phyloP scores from a whole-genome alignment of 495 filamentous ascomycete genomes.

The Tricharina praecox region DNA sequence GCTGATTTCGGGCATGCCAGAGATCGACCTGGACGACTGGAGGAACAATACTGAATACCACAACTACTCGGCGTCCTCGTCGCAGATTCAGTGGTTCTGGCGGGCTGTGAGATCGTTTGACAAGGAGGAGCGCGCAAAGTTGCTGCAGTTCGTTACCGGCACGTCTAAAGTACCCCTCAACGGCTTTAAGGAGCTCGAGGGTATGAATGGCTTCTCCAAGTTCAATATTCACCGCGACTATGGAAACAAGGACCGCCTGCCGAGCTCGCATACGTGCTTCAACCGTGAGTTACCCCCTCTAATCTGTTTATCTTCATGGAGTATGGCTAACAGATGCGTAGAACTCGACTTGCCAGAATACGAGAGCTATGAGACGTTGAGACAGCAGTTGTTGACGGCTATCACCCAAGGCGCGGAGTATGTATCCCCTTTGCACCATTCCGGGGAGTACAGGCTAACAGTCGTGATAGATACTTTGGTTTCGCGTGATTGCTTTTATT shows the following conservation, averaged over 20 bases:
- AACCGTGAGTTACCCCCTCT: slow-evolving; percentile 60
- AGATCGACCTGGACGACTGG: slow-evolving; percentile 98
- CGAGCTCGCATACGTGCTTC: slow-evolving; percentile 96
- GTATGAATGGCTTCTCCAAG: slow-evolving; percentile 94
- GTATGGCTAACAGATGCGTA: slow-evolving; percentile 32
- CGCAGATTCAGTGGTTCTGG: slow-evolving; percentile 99
- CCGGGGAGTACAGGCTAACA: background rate
- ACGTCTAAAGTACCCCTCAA: slow-evolving; percentile 98
- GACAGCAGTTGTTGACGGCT: slow-evolving; percentile 75
- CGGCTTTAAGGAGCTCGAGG: slow-evolving; percentile 96
- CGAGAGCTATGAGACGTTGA: slow-evolving; percentile 81
- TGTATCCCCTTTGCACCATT: slow-evolving; percentile 7
- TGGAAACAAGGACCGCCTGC: slow-evolving; percentile 90
- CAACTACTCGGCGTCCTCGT: slow-evolving; percentile 85
- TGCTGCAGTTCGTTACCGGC: slow-evolving; percentile 95
- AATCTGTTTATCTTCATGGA: slow-evolving; percentile 5
- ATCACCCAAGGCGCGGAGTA: slow-evolving; percentile 88
- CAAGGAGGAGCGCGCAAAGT: slow-evolving; percentile 94
- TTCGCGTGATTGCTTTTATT: slow-evolving; percentile 47
- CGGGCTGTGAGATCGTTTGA: slow-evolving; percentile 93
- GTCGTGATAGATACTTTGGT: slow-evolving; percentile 48
- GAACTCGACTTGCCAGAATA: slow-evolving; percentile 98
- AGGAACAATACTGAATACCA: slow-evolving; percentile 97
- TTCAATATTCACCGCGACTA: slow-evolving; percentile 99
- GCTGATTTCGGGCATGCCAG: slow-evolving; percentile 88